A percentile compares a stretch with the other conserved stretches of the same genome.
Evolutionary conservation across 805 yeast genomes (phyloP).

Genomic region (Spathaspora passalidarum): DNA sequence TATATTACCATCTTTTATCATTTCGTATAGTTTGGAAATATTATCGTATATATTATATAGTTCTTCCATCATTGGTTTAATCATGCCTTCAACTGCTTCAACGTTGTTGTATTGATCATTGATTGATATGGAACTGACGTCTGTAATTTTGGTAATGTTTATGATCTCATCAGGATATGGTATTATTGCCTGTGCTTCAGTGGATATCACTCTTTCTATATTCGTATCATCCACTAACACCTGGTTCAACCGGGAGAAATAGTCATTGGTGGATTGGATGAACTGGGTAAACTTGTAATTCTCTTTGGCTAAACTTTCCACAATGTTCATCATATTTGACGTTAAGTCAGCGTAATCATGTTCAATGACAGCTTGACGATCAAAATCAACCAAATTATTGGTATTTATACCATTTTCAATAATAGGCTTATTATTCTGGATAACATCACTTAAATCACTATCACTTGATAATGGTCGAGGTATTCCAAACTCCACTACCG

Average conservation of each 20-base stretch:
- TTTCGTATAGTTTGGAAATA: slow-evolving; percentile 14
- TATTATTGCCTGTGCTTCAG: slow-evolving; percentile 6
- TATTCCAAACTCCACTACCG: slow-evolving; percentile 25
- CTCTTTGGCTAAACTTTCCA: slow-evolving; percentile 34
- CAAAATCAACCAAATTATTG: slow-evolving; percentile 4
- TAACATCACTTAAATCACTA: slow-evolving; percentile 3
- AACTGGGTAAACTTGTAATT: slow-evolving; percentile 35
- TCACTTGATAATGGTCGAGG: slow-evolving; percentile 11
- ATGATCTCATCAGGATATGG: slow-evolving; percentile 33
- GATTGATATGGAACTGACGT: slow-evolving; percentile 11
- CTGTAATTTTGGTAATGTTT: slow-evolving; percentile 18
- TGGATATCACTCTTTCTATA: slow-evolving; percentile 6
- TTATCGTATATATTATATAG: slow-evolving; percentile 34
- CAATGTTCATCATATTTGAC: slow-evolving; percentile 21
- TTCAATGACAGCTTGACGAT: background rate
- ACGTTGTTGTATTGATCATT: slow-evolving; percentile 26
- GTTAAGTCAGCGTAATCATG: slow-evolving; percentile 8
- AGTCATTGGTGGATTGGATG: slow-evolving; percentile 24
- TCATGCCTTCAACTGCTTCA: slow-evolving; percentile 32
- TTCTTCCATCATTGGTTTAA: slow-evolving; percentile 33
- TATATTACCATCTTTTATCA: slow-evolving; percentile 9
- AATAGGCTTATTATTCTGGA: slow-evolving; percentile 32
- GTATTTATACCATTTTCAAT: slow-evolving; percentile 18
- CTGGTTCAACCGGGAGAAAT: slow-evolving; percentile 21
- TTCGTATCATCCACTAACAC: background rate